phyloP scores from a whole-genome alignment of 2,329 filamentous ascomycete genomes.

The Harringtonia lauricola region DNA sequence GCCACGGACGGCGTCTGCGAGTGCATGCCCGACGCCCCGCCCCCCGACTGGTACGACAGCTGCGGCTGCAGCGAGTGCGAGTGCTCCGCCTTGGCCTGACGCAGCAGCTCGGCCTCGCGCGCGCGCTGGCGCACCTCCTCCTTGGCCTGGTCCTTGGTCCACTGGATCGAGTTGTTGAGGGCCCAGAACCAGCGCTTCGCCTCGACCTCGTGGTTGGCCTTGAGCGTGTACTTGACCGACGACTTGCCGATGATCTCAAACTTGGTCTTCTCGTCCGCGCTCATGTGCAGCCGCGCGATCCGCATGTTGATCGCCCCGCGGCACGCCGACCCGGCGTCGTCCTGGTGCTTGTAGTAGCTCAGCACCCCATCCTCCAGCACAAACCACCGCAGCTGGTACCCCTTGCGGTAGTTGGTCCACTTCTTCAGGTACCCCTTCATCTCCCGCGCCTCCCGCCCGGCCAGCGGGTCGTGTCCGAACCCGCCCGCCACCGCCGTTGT shows the following conservation, averaged over 20 bases:
- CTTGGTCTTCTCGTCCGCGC: constrained; percentile 89
- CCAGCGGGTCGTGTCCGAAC: constrained; percentile 38
- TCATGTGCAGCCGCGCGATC: constrained; percentile 91
- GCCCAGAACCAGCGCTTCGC: constrained; percentile 99
- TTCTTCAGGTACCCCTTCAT: constrained; percentile 99
- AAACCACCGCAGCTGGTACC: constrained; percentile 96
- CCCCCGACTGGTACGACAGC: constrained; percentile 1
- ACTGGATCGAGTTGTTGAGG: constrained; percentile 96
- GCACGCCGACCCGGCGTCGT: constrained; percentile 91
- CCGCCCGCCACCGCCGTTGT: background rate
- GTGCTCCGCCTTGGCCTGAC: constrained; percentile 64
- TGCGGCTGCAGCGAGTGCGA: constrained; percentile 21
- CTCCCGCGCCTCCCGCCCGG: constrained; percentile 79
- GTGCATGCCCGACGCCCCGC: constrained; percentile 18
- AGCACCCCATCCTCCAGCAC: constrained; percentile 94
- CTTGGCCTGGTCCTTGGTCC: constrained; percentile 92
- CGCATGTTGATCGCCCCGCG: constrained; percentile 98
- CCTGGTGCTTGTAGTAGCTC: constrained; percentile 98
- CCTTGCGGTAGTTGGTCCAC: constrained; percentile 97
- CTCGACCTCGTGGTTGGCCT: constrained; percentile 95
- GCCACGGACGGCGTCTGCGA: constrained; percentile 31
- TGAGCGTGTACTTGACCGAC: constrained; percentile 95
- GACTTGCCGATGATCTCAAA: constrained; percentile 98
- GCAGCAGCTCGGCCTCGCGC: constrained; percentile 63
- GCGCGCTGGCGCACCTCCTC: constrained; percentile 73